Evolutionary conservation across 129 eudicot species (phyloP), one percentile per base, ranked within the genome.

Genomic region (Helichrysum umbraculigerum): DNA sequence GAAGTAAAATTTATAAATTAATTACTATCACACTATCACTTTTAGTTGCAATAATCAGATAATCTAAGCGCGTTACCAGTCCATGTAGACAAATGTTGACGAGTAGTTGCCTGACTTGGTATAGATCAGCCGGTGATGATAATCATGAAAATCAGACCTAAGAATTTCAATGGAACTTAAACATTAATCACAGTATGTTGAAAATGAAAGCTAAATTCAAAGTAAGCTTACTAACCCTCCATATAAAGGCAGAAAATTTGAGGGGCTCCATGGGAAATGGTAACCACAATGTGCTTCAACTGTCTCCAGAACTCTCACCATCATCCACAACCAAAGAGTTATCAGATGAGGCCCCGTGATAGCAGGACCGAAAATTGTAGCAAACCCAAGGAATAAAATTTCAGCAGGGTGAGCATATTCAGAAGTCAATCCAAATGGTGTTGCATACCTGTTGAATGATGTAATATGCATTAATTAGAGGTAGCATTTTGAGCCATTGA

Each of bases 401-500:
- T 94, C 99, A 86, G 96, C 99, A 8, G 99, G 99, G 62, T 94
- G 99, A 75, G 99, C 99, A 86, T 94, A 94, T 86, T 91, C 99
- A 72, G 99, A 94, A 47, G 97, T 94, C 89, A 94, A 85, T 37
- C 97, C 99, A 84, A 94, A 94, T 16, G 99, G 99, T 66, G 99
- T 94, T 17, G 99, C 99, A 71, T 89, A 94, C 87, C 99, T 94
- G 82, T 78, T 29, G 19, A 14, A 19, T 28, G 4, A 77, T 5
- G 78, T n/a, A 30, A 76, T 32, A 22, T 33, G 34, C 22, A 65
- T 81, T 7, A 57, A 44, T 65, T n/a, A 67, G 9, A 28, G 35
- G 37, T 62, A 5, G 37, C 8, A 29, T 21, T 60, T 54, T n/a
- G 22, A 54, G 8, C 21, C 19, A 1, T 54, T 54, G 1, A 54